phyloP scores from a whole-genome alignment of 2,329 filamentous ascomycete species.

The Pseudofabraea citricarpa region DNA sequence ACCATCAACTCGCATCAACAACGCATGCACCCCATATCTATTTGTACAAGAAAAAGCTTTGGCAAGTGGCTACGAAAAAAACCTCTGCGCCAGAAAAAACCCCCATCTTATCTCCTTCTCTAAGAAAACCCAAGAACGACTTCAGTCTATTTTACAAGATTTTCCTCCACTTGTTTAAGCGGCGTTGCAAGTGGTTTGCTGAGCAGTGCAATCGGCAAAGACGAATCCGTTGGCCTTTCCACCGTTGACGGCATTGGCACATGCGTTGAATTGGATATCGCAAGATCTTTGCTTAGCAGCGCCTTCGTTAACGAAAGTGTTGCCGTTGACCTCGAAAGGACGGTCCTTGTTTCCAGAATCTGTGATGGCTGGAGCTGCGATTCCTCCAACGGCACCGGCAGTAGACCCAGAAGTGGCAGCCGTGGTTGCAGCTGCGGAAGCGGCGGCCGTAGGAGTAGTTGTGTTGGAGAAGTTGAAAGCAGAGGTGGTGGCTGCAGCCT shows the following conservation, averaged over 20 bases:
- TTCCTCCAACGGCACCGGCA: slow-evolving; percentile 36
- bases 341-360: slow-evolving; percentile 43
- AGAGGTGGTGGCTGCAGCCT: slow-evolving; percentile 5
- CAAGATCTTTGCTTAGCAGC: slow-evolving; percentile 56
- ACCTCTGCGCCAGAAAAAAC: neutral
- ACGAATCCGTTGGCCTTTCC: slow-evolving; percentile 27
- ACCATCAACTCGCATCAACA: neutral
- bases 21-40: neutral
- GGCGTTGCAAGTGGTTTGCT: slow-evolving; percentile 14
- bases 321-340: slow-evolving; percentile 51
- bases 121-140: neutral
- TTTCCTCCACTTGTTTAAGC: neutral
- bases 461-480: neutral
- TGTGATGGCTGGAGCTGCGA: slow-evolving; percentile 42
- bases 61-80: too few species aligned
- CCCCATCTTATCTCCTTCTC: neutral
- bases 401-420: slow-evolving; percentile 2
- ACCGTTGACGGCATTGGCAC: slow-evolving; percentile 50
- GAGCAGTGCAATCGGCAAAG: slow-evolving; percentile 16
- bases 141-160: neutral
- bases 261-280: slow-evolving; percentile 58
- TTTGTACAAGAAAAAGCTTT: neutral
- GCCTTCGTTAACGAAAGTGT: slow-evolving; percentile 50
- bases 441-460: slow-evolving; percentile 2
- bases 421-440: slow-evolving; percentile 3